Evolutionary conservation across 2,329 filamentous ascomycete genomes (phyloP).

Genomic region (Xylaria sp.): DNA sequence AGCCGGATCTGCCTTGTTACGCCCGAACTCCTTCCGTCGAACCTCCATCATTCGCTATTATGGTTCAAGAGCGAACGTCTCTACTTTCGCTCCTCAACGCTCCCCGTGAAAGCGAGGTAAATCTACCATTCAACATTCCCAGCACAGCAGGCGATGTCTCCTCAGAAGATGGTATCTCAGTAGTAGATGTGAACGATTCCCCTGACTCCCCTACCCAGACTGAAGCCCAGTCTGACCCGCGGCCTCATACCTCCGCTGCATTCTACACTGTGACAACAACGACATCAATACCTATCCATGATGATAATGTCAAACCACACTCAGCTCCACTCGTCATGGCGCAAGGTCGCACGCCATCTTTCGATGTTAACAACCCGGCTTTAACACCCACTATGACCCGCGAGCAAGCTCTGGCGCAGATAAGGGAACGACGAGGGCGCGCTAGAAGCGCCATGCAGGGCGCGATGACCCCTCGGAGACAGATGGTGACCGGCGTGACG

Average conservation of each 20-base stretch:
- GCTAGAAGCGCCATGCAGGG: conserved; percentile 75
- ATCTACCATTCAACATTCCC: conserved; percentile 53
- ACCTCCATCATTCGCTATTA: conserved; percentile 67
- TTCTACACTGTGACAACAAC: conserved; percentile 61
- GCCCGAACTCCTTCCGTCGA: conserved; percentile 71
- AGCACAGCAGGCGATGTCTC: conserved; percentile 51
- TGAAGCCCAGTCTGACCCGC: conserved; percentile 36
- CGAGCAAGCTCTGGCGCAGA: conserved; percentile 79
- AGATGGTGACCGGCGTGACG: conserved; percentile 62
- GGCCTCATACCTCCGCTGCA: conserved; percentile 59
- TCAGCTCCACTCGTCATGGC: conserved; percentile 41
- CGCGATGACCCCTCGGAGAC: conserved; percentile 68
- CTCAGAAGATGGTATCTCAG: conserved; percentile 19
- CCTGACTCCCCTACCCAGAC: conserved; percentile 24
- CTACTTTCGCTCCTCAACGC: conserved; percentile 70
- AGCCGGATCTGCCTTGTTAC: conserved; percentile 55
- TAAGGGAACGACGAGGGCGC: conserved; percentile 76
- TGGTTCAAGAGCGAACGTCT: conserved; percentile 65
- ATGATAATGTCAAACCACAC: conserved; percentile 52
- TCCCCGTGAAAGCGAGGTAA: conserved; percentile 56
- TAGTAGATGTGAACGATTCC: conserved; percentile 17
- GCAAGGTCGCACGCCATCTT: conserved; percentile 51
- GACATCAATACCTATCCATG: conserved; percentile 63
- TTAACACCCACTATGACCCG: conserved; percentile 74
- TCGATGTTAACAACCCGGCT: conserved; percentile 67